Conservation (phyloP, 2,329 filamentous ascomycete genomes). For the Talaromyces sp. region DNA sequence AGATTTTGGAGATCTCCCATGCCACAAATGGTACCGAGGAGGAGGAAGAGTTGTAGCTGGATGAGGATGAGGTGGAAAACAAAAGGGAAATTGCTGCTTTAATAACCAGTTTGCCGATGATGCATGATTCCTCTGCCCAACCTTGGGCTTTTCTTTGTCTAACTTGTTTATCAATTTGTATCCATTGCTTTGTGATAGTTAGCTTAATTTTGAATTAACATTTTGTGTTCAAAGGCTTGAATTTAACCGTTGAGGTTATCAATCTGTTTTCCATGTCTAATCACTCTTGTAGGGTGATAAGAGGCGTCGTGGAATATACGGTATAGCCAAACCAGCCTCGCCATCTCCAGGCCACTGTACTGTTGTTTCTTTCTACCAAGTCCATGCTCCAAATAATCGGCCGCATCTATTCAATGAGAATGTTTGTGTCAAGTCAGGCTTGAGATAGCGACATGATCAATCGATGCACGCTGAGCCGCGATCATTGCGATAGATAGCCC, state of each 20-base stretch:
- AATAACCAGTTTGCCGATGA: neutral
- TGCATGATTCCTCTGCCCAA: neutral
- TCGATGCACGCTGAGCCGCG: neutral
- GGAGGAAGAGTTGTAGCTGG: slow-evolving; percentile 15
- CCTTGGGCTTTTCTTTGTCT: neutral
- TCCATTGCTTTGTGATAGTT: neutral
- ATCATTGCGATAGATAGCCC: neutral
- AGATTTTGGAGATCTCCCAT: slow-evolving; percentile 13
- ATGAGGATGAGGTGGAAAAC: neutral
- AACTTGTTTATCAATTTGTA: neutral
- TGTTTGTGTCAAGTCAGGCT: neutral
- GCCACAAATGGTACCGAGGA: slow-evolving; percentile 14
- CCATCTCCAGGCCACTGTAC: no score
- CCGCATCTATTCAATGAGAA: neutral
- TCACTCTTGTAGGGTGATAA: no score
- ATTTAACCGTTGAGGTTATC: neutral
- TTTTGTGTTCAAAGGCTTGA: neutral
- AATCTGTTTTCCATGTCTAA: neutral
- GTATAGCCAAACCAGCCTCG: no score
- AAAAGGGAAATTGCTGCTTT: neutral
- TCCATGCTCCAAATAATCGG: no score
- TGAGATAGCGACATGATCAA: neutral
- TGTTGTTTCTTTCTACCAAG: no score
- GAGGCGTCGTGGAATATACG: no score
- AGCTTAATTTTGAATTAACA: neutral